Evolutionary conservation across 2,329 filamentous ascomycete genomes (phyloP).

Genomic region (Penicillium palitans): DNA sequence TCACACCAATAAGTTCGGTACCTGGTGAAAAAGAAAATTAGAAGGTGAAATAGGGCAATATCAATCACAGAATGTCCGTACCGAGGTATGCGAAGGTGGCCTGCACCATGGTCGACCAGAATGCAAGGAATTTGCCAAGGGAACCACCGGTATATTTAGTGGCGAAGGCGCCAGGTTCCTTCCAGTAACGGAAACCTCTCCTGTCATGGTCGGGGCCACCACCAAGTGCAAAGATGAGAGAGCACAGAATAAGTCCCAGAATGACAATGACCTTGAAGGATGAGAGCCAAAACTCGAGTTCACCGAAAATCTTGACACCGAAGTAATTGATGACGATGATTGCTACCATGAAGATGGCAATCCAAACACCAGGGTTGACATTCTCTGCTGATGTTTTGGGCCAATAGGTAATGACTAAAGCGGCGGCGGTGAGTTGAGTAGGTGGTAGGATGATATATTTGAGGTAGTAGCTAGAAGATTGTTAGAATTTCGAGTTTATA

Average conservation of each 20-base stretch:
- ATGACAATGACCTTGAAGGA: slow-evolving; percentile 66
- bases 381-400: slow-evolving; percentile 3
- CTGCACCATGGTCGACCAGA: slow-evolving; percentile 11
- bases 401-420: slow-evolving; percentile 23
- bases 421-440: slow-evolving; percentile 26
- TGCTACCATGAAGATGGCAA: slow-evolving; percentile 4
- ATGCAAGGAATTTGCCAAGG: slow-evolving; percentile 9
- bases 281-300: slow-evolving; percentile 54
- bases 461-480: background rate
- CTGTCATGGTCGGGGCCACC: slow-evolving; percentile 69
- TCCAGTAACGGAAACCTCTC: slow-evolving; percentile 68
- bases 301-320: slow-evolving; percentile 68
- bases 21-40: slow-evolving; percentile 56
- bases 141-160: slow-evolving; percentile 10
- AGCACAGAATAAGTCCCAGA: slow-evolving; percentile 67
- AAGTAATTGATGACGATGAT: slow-evolving; percentile 62
- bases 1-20: slow-evolving; percentile 61
- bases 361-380: slow-evolving; percentile 2
- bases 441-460: slow-evolving; percentile 9
- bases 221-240: slow-evolving; percentile 76
- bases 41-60: slow-evolving; percentile 29
- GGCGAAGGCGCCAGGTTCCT: slow-evolving; percentile 46
- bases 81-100: slow-evolving; percentile 64
- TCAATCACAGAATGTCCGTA: slow-evolving; percentile 57
- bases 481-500: slow-evolving; percentile 5